Base-by-base conservation (phyloP, 371 early-diverging fungal species). In the Lichtheimia ramosa region DNA sequence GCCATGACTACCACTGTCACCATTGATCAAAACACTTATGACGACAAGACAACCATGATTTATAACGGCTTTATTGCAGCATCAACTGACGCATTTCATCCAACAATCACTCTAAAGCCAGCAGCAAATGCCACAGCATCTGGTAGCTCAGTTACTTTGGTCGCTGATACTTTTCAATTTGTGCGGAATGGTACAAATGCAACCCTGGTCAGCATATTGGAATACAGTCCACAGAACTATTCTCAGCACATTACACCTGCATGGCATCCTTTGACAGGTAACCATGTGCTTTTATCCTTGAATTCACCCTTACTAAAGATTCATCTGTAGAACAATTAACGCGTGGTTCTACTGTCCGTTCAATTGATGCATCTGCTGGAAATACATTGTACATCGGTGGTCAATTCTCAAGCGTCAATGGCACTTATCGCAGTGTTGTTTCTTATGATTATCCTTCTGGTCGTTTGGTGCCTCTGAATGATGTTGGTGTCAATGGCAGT, bases 41-140 rank as follows among this genome's bases (percentile, higher is more conserved):
- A 62, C 0, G 84, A 86, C 63, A 65, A 51, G 48, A 63, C 61
- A 15, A 76, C 73, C 21, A 56, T 80, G 57, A 75, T 86, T 27
- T 86, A 82, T 41, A 68, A 66, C 0, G 88, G 86, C 0, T 68
- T 75, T 48, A 61, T 87, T 21, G 46, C 73, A 1, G 65, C 75
- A 6, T 64, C 83, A 8, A 51, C 73, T 0, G 21, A 21, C 5
- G n/a, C 59, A 2, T 79, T 75, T 34, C 62, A 63, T 20, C 79
- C 79, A 10, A 55, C 66, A 3, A 62, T 79, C 10, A 28, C 57
- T 0, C 52, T 79, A 16, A 50, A 54, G 2, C 56, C 49, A 23
- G 63, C 69, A 7, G 60, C 62, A 48, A 53, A 48, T 54, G 70
- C 72, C 12, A 60, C 58, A 8, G 56, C 69, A 0, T 34, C 67